Conservation (phyloP, 1,284 basidiomycete genomes). For the Sanguinoderma infundibulare region DNA sequence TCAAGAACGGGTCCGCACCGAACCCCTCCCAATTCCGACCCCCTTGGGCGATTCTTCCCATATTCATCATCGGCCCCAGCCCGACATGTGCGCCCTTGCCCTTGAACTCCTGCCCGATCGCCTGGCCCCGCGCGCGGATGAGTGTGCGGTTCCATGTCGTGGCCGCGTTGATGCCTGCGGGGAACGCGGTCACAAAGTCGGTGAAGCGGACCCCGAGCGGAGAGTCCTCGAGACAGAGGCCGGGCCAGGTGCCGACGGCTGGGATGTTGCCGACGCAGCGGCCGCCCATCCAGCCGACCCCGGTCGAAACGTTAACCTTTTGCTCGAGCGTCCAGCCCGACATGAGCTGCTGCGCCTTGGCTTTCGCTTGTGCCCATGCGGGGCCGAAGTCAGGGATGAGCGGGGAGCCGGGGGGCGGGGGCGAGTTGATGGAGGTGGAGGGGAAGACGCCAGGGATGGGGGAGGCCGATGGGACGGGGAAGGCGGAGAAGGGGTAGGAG, state of each 20-base stretch:
- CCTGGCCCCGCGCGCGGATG: conserved; percentile 73
- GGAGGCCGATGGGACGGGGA: conserved; percentile 37
- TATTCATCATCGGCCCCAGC: conserved; percentile 71
- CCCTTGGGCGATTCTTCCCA: conserved; percentile 66
- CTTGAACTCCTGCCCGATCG: conserved; percentile 79
- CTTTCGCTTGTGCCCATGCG: conserved; percentile 46
- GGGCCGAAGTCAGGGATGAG: conserved; percentile 48
- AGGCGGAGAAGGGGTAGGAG: conserved; percentile 33
- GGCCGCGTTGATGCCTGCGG: conserved; percentile 60
- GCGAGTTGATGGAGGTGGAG: conserved; percentile 31
- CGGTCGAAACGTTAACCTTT: conserved; percentile 47
- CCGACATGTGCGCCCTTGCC: conserved; percentile 82
- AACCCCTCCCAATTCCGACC: conserved; percentile 91
- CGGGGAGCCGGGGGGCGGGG: conserved; percentile 33
- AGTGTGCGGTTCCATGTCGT: conserved; percentile 66
- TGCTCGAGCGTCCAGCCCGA: conserved; percentile 42
- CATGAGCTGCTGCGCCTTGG: conserved; percentile 42
- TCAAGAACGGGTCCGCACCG: conserved; percentile 77
- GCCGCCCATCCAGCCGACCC: conserved; percentile 49
- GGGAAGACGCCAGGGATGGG: conserved; percentile 36
- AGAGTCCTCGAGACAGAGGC: conserved; percentile 71
- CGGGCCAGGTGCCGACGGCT: conserved; percentile 48
- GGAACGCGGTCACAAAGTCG: conserved; percentile 65
- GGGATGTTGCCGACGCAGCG: conserved; percentile 49
- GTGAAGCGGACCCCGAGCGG: conserved; percentile 47